A percentile compares a stretch with the other conserved stretches of the same genome.
These are phyloP conservation scores for Termitomyces sp. DNA, from an alignment of 768 basidiomycete species.

Conservation along the genomic window DNA sequence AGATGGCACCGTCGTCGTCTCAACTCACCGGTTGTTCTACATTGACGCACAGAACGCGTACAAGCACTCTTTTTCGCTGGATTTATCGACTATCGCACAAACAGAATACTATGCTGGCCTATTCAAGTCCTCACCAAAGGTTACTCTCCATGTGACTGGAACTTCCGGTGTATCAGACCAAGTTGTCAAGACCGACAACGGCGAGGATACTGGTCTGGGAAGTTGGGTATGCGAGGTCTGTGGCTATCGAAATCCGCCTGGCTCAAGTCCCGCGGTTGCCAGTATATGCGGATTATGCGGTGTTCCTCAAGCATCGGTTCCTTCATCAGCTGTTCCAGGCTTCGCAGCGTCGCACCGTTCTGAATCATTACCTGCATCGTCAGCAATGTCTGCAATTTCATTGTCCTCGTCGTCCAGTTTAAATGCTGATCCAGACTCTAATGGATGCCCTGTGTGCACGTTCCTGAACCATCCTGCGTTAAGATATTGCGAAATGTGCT, in stretches of 20 bases:
- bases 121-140: slow-evolving; percentile 84
- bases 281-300: slow-evolving; percentile 81
- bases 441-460: slow-evolving; percentile 84
- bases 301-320: slow-evolving; percentile 48
- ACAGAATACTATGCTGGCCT: slow-evolving; percentile 90
- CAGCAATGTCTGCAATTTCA: slow-evolving; percentile 29
- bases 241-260: slow-evolving; percentile 74
- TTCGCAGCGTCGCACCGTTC: slow-evolving; percentile 23
- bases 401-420: slow-evolving; percentile 28
- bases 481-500: slow-evolving; percentile 79
- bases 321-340: slow-evolving; percentile 16
- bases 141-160: slow-evolving; percentile 64
- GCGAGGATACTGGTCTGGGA: slow-evolving; percentile 32
- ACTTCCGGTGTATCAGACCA: slow-evolving; percentile 18
- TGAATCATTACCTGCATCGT: slow-evolving; percentile 29
- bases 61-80: slow-evolving; percentile 61
- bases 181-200: slow-evolving; percentile 13
- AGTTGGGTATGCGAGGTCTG: slow-evolving; percentile 91
- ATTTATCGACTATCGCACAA: slow-evolving; percentile 57
- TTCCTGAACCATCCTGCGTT: slow-evolving; percentile 84
- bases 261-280: slow-evolving; percentile 61
- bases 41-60: slow-evolving; percentile 46
- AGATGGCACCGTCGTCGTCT: slow-evolving; percentile 63
- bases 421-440: slow-evolving; percentile 23
- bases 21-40: slow-evolving; percentile 85